These are phyloP conservation scores for Fusarium verticillioides DNA, from an alignment of 2,329 filamentous ascomycete genomes.

Conservation along the genomic window DNA sequence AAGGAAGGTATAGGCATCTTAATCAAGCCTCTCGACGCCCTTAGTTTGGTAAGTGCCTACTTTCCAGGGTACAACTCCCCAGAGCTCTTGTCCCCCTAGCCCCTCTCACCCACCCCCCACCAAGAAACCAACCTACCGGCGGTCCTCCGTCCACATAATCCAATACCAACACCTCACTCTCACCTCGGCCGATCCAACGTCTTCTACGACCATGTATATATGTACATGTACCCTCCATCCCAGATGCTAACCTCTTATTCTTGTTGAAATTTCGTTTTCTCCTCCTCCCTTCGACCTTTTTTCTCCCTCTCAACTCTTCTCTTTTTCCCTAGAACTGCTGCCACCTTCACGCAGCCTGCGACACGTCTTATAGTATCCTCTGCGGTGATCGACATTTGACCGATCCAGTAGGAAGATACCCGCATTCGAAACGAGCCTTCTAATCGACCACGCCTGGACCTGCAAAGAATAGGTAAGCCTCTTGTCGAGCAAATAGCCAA, in stretches of 20 bases:
- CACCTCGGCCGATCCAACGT: slow-evolving; percentile 5
- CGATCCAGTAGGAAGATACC: slow-evolving; percentile 6
- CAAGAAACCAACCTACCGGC: slow-evolving; percentile 23
- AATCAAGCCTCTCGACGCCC: slow-evolving; percentile 8
- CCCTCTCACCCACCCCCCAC: slow-evolving; percentile 4
- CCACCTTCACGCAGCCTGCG: neutral
- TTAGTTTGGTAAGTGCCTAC: neutral
- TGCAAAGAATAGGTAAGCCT: slow-evolving; percentile 28
- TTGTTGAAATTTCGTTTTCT: slow-evolving; percentile 25
- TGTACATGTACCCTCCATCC: slow-evolving; percentile 26
- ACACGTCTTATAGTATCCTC: neutral
- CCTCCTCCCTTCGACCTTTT: neutral
- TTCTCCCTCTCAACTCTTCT: neutral
- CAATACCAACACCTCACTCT: slow-evolving; percentile 8
- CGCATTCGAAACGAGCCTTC: slow-evolving; percentile 24
- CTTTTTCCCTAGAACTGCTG: neutral
- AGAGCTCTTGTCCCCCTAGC: slow-evolving; percentile 6
- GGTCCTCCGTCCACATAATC: slow-evolving; percentile 27
- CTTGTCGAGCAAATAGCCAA: slow-evolving; percentile 1
- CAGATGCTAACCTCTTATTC: slow-evolving; percentile 11
- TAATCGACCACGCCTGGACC: slow-evolving; percentile 4
- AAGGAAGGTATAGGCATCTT: neutral
- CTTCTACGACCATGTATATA: slow-evolving; percentile 23
- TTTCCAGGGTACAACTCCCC: neutral
- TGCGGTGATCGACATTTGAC: slow-evolving; percentile 31